Conservation (phyloP, 352 stramenopile genomes). For the Phytopythium cucurbitacearum region DNA sequence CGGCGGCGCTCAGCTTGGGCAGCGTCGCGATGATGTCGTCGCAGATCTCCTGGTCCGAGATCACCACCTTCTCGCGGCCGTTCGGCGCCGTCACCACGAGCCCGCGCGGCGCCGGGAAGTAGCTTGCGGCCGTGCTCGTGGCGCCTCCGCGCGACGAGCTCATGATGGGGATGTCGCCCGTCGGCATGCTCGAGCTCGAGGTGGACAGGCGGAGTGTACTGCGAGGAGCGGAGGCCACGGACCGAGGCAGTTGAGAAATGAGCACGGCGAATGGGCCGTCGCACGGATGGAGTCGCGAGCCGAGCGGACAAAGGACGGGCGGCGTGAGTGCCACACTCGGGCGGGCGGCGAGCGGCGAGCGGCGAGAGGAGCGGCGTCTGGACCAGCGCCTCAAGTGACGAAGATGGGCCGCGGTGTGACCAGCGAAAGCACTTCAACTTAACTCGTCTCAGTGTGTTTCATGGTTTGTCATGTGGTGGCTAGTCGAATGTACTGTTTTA, state of each 20-base stretch:
- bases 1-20: constrained; percentile 23
- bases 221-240: not conserved
- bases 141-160: constrained; percentile 9
- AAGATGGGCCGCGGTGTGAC: too few relatives aligned
- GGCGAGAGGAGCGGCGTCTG: too few relatives aligned
- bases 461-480: too few relatives aligned
- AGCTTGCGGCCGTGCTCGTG: constrained; percentile 13
- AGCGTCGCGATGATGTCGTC: constrained; percentile 36
- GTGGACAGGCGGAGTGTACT: not conserved
- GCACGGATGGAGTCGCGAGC: too few relatives aligned
- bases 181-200: too few relatives aligned
- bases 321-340: too few relatives aligned
- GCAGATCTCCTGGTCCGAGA: constrained; percentile 32
- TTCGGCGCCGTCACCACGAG: constrained; percentile 24
- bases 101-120: constrained; percentile 14
- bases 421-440: too few relatives aligned
- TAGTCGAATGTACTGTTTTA: too few relatives aligned
- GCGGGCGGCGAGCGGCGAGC: too few relatives aligned
- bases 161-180: constrained; percentile 8
- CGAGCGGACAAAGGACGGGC: too few relatives aligned
- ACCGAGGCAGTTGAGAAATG: constrained; percentile 17
- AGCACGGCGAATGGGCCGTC: not conserved
- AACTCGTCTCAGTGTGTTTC: too few relatives aligned
- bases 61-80: constrained; percentile 24
- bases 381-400: too few relatives aligned